phyloP scores from a whole-genome alignment of 2,329 filamentous ascomycete genomes.

The Colletotrichum endophyticum region DNA sequence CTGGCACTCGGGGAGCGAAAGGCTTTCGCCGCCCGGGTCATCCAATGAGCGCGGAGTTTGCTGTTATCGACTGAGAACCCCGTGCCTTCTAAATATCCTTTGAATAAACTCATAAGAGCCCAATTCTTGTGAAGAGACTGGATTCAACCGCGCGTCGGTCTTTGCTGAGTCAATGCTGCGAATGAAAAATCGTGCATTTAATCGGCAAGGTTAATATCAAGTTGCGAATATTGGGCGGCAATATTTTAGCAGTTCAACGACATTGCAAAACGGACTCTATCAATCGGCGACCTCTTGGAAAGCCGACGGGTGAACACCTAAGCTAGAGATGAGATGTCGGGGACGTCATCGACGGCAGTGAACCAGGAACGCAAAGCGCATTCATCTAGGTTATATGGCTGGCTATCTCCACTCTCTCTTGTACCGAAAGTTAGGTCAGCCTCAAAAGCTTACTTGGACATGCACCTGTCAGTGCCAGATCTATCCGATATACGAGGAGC shows the following conservation, averaged over 20 bases:
- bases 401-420: not conserved
- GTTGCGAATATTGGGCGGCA: not conserved
- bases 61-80: not conserved
- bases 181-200: not conserved
- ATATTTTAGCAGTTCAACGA: not conserved
- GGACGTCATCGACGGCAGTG: not conserved
- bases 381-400: not conserved
- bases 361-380: not conserved
- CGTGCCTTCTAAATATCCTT: not conserved
- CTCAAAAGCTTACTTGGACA: not conserved
- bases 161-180: not conserved
- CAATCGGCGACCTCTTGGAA: accelerated
- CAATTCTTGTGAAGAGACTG: not conserved
- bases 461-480: not conserved
- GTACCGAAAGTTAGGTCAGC: not conserved
- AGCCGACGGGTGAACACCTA: too few species aligned
- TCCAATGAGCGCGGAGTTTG: not conserved
- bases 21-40: not conserved
- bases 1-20: not conserved
- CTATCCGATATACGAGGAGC: not conserved
- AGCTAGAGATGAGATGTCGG: not conserved
- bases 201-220: not conserved
- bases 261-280: not conserved
- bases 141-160: not conserved
- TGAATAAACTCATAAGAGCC: not conserved